Conservation (phyloP, 2,329 filamentous ascomycete genomes). For the Colletotrichum theobromicola region DNA sequence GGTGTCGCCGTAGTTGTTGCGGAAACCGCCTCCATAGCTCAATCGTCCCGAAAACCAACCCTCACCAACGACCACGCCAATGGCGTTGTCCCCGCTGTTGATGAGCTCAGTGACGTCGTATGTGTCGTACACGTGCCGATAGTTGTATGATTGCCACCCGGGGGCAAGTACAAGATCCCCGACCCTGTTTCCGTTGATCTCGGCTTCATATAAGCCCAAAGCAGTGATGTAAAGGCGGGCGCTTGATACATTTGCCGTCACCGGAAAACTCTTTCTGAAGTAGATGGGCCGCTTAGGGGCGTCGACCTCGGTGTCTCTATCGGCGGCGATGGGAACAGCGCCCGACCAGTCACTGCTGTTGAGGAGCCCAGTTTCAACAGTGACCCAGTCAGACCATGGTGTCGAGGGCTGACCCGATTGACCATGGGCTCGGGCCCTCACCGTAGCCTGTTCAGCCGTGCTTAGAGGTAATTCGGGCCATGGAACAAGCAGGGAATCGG, state of each 20-base stretch:
- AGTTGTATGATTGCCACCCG: slow-evolving; percentile 57
- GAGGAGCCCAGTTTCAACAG: slow-evolving; percentile 40
- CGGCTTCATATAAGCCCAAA: slow-evolving; percentile 49
- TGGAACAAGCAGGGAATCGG: slow-evolving; percentile 44
- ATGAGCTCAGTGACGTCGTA: slow-evolving; percentile 55
- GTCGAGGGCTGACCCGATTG: slow-evolving; percentile 23
- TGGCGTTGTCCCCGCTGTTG: slow-evolving; percentile 34
- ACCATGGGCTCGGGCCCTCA: slow-evolving; percentile 40
- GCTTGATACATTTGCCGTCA: slow-evolving; percentile 26
- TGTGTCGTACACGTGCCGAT: slow-evolving; percentile 57
- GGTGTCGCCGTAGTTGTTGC: slow-evolving; percentile 43
- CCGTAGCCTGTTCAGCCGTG: slow-evolving; percentile 33
- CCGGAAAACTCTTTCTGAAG: slow-evolving; percentile 21
- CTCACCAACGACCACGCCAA: slow-evolving; percentile 49
- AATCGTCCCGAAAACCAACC: slow-evolving; percentile 54
- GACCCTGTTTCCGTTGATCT: slow-evolving; percentile 51
- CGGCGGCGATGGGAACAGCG: slow-evolving; percentile 31
- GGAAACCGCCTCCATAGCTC: slow-evolving; percentile 28
- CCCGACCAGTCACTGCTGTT: slow-evolving; percentile 33
- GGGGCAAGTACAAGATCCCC: slow-evolving; percentile 50
- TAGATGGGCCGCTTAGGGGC: slow-evolving; percentile 30
- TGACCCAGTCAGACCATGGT: slow-evolving; percentile 33
- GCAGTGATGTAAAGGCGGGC: slow-evolving; percentile 54
- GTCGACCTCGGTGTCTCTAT: slow-evolving; percentile 31
- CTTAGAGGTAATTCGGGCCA: slow-evolving; percentile 45